Evolutionary conservation across 2,329 filamentous ascomycete genomes (phyloP), one percentile per base, ranked within the genome.

Genomic region (Zymoseptoria tritici): DNA sequence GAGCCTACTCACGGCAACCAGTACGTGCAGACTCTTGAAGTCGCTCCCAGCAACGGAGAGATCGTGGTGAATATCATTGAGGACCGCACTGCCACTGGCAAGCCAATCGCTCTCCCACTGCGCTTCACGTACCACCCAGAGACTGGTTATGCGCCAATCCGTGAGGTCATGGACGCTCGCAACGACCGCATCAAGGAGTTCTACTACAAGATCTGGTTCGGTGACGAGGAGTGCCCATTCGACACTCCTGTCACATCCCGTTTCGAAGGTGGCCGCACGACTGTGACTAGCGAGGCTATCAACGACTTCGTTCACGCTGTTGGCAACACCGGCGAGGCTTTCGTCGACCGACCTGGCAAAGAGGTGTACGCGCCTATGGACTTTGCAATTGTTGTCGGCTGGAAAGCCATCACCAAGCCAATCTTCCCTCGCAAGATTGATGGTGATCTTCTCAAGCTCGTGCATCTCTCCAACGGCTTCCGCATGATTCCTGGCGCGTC

Each of bases 171-270:
- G 94, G 85, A 91, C 42, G 88, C 85, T 58, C 91, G 94, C 72
- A 99, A 99, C 73, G 93, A 99, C 73, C 89, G 91, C 65, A 97
- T 99, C 81, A 99, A 99, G 81, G 90, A 96, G 76, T 99, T 99
- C 75, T 99, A 99, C 82, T 99, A 96, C 86, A 87, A 87, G 68
- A 87, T 95, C 66, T 99, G 94, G 94, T 99, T 99, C 69, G 94
- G 91, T 50, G 83, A 92, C 61, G 92, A 96, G 71, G 77, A 82
- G 51, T 82, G 95, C 55, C 87, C 95, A 58, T 89, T 97, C 58
- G 88, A 97, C 69, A 87, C 89, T 16, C 82, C 90, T 42, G 89
- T 96, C 56, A 92, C 90, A 5, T 88, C 90, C 72, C 87, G 86
- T 67, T 99, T 99, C 72, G 90, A 94, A 66, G 94, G 94, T 72